These are phyloP conservation scores for Ceratobasidium papillatum DNA, from an alignment of 1,284 basidiomycete genomes.

Conservation along the genomic window DNA sequence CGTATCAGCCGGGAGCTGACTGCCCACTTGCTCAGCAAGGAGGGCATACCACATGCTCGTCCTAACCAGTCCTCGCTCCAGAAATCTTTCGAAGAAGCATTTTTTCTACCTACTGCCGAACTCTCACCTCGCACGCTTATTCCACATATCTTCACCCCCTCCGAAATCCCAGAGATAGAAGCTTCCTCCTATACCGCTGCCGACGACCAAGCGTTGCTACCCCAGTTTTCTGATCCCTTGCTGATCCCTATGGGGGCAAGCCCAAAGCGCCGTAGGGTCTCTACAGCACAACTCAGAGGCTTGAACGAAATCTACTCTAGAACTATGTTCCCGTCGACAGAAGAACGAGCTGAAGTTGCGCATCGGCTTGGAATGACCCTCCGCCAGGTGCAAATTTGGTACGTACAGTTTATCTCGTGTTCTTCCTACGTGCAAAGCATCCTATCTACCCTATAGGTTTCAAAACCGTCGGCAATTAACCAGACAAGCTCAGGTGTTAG, in stretches of 20 bases:
- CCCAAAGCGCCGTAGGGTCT: conserved; percentile 85
- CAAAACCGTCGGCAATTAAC: conserved; percentile 44
- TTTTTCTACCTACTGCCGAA: not conserved
- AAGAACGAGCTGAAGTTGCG: conserved; percentile 78
- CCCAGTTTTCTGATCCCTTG: not conserved
- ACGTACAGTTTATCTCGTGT: conserved; percentile 46
- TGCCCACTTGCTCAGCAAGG: too few relatives aligned
- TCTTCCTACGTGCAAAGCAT: not conserved
- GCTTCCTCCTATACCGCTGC: not conserved
- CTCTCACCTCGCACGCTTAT: not conserved
- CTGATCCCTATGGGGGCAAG: conserved; percentile 53
- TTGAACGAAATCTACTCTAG: conserved; percentile 79
- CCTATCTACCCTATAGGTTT: conserved; percentile 36
- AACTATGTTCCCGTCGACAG: conserved; percentile 84
- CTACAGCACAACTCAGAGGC: conserved; percentile 77
- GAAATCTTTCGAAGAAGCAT: too few relatives aligned
- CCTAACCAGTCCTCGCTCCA: too few relatives aligned
- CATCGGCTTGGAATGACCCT: conserved; percentile 81
- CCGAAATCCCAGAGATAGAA: conserved; percentile 14
- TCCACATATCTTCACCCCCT: conserved; percentile 14
- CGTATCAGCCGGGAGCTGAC: too few relatives aligned
- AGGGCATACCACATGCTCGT: too few relatives aligned
- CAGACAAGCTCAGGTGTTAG: conserved; percentile 19
- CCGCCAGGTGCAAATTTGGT: conserved; percentile 86
- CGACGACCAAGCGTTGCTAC: not conserved